Base-by-base conservation (phyloP, 495 filamentous ascomycete genomes). In the Lasiosphaeria ovina region DNA sequence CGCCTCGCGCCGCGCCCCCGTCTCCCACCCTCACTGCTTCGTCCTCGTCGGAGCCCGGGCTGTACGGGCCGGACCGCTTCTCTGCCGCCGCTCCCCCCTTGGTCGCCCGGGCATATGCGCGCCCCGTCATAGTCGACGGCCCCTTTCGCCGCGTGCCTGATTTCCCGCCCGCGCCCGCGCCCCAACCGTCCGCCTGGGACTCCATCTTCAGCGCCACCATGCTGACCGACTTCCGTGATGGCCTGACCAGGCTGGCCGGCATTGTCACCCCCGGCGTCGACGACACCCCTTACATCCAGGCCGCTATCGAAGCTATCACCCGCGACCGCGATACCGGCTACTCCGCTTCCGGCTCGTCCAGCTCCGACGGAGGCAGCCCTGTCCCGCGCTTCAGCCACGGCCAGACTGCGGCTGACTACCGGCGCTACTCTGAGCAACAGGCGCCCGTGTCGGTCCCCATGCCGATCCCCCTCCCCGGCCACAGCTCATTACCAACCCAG, bases 231-330 rank as follows among this genome's bases (percentile, higher is more conserved):
- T 78, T 79, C 57, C 70, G 75, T 35, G 77, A 80, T 55, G 74
- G 73, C 34, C 66, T 80, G 11, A 66, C 75, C 60, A 63, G 76
- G 53, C 67, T 75, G 35, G 77, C 77, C 35, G 76, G 77, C 33
- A 69, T 71, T 34, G 72, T 81, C 11, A 81, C 79, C 7, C 79
- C 79, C 0, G 79, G 79, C 16, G 71, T 80, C 9, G 78, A 79
- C 65, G 74, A 81, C 61, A 70, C 70, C 0, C 77, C 79, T 0
- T 79, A 75, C 51, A 74, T 81, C 58, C 77, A 76, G 47, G 76
- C 78, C 55, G 79, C 79, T 51, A 66, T 81, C 55, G 76, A 81
- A 52, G 77, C 77, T 38, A 65, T 81, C 32, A 78, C 75, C 9
- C 64, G 69, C 9, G 64, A 64, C 58, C 70, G 66, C 16, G 68